These are phyloP conservation scores for Kockiozyma suomiensis DNA, from an alignment of 805 yeast genomes.

Conservation along the genomic window DNA sequence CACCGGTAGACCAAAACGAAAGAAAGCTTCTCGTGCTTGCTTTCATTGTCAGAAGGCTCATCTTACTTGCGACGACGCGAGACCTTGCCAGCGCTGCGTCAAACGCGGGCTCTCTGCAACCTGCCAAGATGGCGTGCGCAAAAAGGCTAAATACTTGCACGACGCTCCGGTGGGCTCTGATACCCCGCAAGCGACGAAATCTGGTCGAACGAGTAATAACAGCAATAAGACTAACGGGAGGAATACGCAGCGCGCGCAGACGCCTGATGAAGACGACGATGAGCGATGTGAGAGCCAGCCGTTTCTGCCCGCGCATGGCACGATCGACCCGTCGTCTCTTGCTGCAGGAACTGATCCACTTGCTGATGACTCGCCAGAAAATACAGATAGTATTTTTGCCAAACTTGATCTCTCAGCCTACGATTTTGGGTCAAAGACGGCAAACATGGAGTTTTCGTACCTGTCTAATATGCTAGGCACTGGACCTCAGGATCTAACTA, in stretches of 20 bases:
- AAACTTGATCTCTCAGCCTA: slow-evolving; percentile 27
- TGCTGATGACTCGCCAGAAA: slow-evolving; percentile 15
- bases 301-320: slow-evolving; percentile 18
- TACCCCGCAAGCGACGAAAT: background rate
- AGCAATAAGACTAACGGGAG: background rate
- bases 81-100: slow-evolving; percentile 83
- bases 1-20: slow-evolving; percentile 49
- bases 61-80: slow-evolving; percentile 80
- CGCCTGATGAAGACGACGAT: background rate
- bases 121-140: slow-evolving; percentile 87
- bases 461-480: slow-evolving; percentile 40
- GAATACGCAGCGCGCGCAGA: background rate
- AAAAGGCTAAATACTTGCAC: slow-evolving; percentile 73
- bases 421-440: slow-evolving; percentile 43
- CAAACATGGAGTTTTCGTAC: slow-evolving; percentile 44
- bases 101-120: slow-evolving; percentile 64
- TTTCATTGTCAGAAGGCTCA: slow-evolving; percentile 89
- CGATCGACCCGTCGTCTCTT: slow-evolving; percentile 31
- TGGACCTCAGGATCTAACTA: slow-evolving; percentile 6
- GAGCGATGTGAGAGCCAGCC: background rate
- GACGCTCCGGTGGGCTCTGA: slow-evolving; percentile 52
- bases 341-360: slow-evolving; percentile 4
- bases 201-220: slow-evolving; percentile 1
- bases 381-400: slow-evolving; percentile 24
- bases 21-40: slow-evolving; percentile 85